Evolutionary conservation across 768 basidiomycete genomes (phyloP), one percentile per base, ranked within the genome.

Genomic region (Lactarius hengduanensis): DNA sequence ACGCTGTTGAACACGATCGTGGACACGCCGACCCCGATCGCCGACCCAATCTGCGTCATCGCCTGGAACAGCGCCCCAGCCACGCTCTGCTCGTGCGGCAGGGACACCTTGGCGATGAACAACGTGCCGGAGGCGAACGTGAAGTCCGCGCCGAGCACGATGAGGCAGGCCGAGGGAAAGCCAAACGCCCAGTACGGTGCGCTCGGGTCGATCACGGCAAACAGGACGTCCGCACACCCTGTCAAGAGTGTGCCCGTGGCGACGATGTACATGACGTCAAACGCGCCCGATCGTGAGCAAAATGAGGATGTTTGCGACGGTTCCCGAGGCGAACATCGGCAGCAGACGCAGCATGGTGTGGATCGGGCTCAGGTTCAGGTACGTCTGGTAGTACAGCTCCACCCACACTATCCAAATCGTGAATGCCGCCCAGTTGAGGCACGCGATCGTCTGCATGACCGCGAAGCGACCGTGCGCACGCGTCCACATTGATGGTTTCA

Each of bases 21-120:
- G 8, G 85, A 82, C n/a, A 91, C 80, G 13, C 90, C 86, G 4
- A 91, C 79, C 18, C 90, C 91, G 43, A 91, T 80, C 9, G 88
- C 82, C 0, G 84, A 84, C 10, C 90, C 91, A 18, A 92, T 74
- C 89, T 90, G 88, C 4, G 83, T 87, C 83, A 93, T 86, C 1
- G 91, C 91, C 72, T 90, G 88, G 75, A 92, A 92, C 22, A 92
- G 64, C 11, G 85, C 91, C 2, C 89, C 91, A 5, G 87, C 85
- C 2, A 92, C 79, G 74, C 85, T 87, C 75, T 93, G 91, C 70
- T 93, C 91, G 62, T 88, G 80, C 3, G 85, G 86, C 1, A 81
- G 73, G 2, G 85, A 81, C 13, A 89, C 80, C 71, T 87, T 88
- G 3, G 90, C 87, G 55, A 91, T 83, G 70, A 89, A 93, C 18